phyloP scores from a whole-genome alignment of 2,329 filamentous ascomycete genomes.

The Teratosphaeria viscida region DNA sequence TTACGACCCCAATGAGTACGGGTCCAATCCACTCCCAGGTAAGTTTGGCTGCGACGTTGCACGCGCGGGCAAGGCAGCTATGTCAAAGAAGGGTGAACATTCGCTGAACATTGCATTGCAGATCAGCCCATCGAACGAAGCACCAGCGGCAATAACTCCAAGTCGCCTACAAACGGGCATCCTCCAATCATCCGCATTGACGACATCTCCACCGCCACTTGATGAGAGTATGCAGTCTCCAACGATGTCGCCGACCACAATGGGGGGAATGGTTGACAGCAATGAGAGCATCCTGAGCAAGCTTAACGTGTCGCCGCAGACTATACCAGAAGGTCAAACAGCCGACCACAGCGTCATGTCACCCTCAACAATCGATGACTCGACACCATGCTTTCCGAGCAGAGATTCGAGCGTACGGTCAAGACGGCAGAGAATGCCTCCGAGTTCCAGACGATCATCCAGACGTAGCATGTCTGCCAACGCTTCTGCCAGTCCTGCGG shows the following conservation, averaged over 20 bases:
- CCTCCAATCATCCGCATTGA: conserved; percentile 26
- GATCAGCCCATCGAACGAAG: conserved; percentile 16
- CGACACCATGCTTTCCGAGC: conserved; percentile 15
- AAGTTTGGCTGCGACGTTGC: conserved; percentile 4
- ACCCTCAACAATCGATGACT: conserved; percentile 9
- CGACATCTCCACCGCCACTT: conserved; percentile 13
- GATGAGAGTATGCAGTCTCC: conserved; percentile 11
- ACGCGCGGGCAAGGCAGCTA: not conserved
- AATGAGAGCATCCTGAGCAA: conserved; percentile 21
- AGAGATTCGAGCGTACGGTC: conserved; percentile 22
- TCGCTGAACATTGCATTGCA: conserved; percentile 10
- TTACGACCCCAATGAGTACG: conserved; percentile 18
- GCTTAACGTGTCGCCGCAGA: conserved; percentile 20
- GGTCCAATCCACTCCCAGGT: conserved; percentile 24
- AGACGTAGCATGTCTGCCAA: conserved; percentile 6
- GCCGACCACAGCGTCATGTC: conserved; percentile 20
- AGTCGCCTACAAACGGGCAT: conserved; percentile 6
- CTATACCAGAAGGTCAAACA: conserved; percentile 18
- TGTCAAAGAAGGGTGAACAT: not conserved
- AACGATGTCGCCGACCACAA: conserved; percentile 13
- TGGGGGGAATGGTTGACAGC: conserved; percentile 15
- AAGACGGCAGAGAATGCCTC: conserved; percentile 11
- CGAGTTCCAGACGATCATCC: not conserved
- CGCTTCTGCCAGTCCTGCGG: conserved; percentile 21
- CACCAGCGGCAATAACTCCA: conserved; percentile 8